phyloP scores from a whole-genome alignment of 371 early-diverging fungal species.

The Haplosporangium sp. region DNA sequence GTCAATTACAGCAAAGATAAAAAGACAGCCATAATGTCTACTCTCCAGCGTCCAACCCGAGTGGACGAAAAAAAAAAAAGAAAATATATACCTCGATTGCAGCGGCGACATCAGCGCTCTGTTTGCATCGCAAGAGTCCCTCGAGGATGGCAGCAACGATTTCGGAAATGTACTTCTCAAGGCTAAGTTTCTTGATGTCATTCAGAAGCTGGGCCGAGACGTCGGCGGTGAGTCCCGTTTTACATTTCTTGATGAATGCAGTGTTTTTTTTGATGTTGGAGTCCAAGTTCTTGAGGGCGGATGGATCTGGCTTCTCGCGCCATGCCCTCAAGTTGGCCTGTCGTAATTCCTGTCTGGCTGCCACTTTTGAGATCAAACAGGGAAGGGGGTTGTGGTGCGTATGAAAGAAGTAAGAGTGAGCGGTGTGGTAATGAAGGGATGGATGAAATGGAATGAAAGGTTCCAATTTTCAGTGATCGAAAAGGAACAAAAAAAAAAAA shows the following conservation, averaged over 20 bases:
- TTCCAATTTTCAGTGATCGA: no score
- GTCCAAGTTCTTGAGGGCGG: conserved; percentile 76
- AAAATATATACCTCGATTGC: conserved; percentile 87
- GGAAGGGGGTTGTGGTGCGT: not conserved
- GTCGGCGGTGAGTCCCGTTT: conserved; percentile 83
- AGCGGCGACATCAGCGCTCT: conserved; percentile 79
- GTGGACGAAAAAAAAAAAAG: no score
- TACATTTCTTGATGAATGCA: conserved; percentile 93
- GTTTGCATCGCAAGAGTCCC: conserved; percentile 77
- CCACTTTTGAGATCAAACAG: conserved; percentile 29
- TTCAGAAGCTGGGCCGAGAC: conserved; percentile 75
- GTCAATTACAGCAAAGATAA: not conserved
- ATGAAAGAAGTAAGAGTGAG: not conserved
- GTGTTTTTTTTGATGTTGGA: conserved; percentile 97
- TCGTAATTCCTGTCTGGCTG: conserved; percentile 46
- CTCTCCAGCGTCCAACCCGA: no score
- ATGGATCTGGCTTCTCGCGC: conserved; percentile 50
- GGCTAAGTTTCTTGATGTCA: conserved; percentile 86
- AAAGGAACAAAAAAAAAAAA: not conserved
- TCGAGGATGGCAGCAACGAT: conserved; percentile 87
- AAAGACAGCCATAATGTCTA: not conserved
- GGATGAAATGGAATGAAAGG: not conserved
- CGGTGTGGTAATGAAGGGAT: not conserved
- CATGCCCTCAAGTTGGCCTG: conserved; percentile 52
- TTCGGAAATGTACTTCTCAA: conserved; percentile 97